These are phyloP conservation scores for Lablab purpureus DNA, from an alignment of 306 rosid species.

Conservation along the genomic window DNA sequence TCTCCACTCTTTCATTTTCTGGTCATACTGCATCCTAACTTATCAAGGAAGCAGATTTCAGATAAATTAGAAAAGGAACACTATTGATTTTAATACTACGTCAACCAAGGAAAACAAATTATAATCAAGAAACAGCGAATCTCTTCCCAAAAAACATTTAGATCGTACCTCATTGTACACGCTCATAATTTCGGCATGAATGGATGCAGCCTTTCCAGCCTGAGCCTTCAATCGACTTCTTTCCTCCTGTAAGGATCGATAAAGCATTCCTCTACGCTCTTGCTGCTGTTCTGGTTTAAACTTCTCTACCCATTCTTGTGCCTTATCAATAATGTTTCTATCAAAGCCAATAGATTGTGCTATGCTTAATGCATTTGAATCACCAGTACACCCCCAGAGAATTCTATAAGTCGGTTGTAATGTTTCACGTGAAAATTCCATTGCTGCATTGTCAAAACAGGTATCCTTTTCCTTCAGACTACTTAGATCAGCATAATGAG, in stretches of 20 bases:
- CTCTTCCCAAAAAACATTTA: constrained; percentile 36
- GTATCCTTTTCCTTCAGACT: constrained; percentile 73
- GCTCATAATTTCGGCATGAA: constrained; percentile 68
- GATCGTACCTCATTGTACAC: constrained; percentile 74
- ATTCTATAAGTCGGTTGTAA: constrained; percentile 84
- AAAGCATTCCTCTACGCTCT: constrained; percentile 80
- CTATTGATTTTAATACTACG: constrained; percentile 22
- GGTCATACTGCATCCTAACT: constrained; percentile 16
- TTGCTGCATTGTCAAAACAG: constrained; percentile 87
- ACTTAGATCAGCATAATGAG: constrained; percentile 93
- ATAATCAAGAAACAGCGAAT: constrained; percentile 36
- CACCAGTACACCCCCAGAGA: constrained; percentile 92
- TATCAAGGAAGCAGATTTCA: constrained; percentile 39
- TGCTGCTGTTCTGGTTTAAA: constrained; percentile 85
- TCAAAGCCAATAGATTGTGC: constrained; percentile 88
- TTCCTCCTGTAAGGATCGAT: constrained; percentile 77
- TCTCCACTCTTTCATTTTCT: constrained; percentile 14
- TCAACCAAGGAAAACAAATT: constrained; percentile 37
- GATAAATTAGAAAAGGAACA: constrained; percentile 37
- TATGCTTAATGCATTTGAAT: constrained; percentile 88
- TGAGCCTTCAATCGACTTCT: constrained; percentile 74
- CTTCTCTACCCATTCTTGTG: constrained; percentile 75
- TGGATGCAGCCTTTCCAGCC: constrained; percentile 68
- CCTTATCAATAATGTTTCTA: constrained; percentile 63
- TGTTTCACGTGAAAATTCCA: constrained; percentile 83